Evolutionary conservation across 768 basidiomycete species (phyloP).

Genomic region (Amanita thiersii): DNA sequence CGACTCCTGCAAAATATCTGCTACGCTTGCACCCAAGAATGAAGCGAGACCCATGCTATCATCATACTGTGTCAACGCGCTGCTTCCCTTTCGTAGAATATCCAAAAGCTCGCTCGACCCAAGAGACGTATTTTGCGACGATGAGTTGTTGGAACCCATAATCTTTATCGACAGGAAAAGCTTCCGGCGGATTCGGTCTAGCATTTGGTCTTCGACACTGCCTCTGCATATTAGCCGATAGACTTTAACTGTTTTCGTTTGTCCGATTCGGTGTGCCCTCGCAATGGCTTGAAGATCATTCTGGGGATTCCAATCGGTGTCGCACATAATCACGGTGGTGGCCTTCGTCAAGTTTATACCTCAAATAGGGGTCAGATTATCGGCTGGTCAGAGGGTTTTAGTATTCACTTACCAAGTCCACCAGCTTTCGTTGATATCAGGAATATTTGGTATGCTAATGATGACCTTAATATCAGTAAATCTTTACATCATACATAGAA

Average conservation of each 20-base stretch:
- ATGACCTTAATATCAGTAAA: constrained; percentile 5
- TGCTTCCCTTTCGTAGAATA: constrained; percentile 51
- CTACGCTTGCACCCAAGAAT: constrained; percentile 37
- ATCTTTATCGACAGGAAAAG: constrained; percentile 59
- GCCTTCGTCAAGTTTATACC: constrained; percentile 84
- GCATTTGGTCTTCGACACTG: constrained; percentile 72
- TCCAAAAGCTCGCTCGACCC: constrained; percentile 40
- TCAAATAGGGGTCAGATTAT: constrained; percentile 13
- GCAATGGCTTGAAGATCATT: constrained; percentile 85
- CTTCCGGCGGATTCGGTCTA: constrained; percentile 64
- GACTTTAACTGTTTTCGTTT: constrained; percentile 66
- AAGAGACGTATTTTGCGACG: constrained; percentile 20
- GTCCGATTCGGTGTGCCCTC: constrained; percentile 75
- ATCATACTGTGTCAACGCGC: constrained; percentile 36
- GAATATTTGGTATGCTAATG: constrained; percentile 54
- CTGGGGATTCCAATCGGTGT: constrained; percentile 63
- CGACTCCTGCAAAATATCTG: constrained; percentile 38
- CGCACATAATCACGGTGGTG: constrained; percentile 74
- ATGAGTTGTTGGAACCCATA: constrained; percentile 34
- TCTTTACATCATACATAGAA: too few species aligned
- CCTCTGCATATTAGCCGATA: constrained; percentile 62
- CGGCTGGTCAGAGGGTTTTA: constrained; percentile 12
- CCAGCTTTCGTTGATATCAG: constrained; percentile 67
- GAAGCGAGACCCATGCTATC: constrained; percentile 28
- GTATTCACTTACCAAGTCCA: constrained; percentile 42